Base-by-base conservation (phyloP, 2,329 filamentous ascomycete genomes). In the Ophiostoma tasmaniense region DNA sequence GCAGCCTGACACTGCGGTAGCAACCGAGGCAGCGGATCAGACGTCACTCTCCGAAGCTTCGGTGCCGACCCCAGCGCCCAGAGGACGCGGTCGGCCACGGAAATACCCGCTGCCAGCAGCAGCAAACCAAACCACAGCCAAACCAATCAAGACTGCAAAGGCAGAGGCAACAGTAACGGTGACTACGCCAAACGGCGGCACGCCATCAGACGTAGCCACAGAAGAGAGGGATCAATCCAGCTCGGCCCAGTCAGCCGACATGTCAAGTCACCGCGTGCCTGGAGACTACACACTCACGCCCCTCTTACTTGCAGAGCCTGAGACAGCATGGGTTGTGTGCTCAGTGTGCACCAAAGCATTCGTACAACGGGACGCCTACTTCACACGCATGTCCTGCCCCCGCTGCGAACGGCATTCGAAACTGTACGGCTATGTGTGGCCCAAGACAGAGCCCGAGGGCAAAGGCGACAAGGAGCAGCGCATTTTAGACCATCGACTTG, bases 371-470 rank as follows among this genome's bases (percentile, higher is more conserved):
- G 90, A 98, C 72, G 92, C 92, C 0, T 97, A 96, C 77, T 89
- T 89, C 73, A 97, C 93, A 0, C 87, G 90, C 67, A 88, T 90
- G 66, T 90, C 92, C 20, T 99, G 95, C 77, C 93, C 92, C 3
- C 87, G 95, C 7, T 99, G 95, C 78, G 95, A 99, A 80, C 87
- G 95, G 0, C 95, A 99, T 76, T 96, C 91, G 20, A 98, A 96
- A 80, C 81, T 99, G 0, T 99, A 98, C 76, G 96, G 96, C 0
- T 97, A 91, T 76, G 84, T 90, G 69, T 99, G 95, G 95, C 95
- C 95, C 6, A 97, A 99, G 81, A 98, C 95, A 0, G 90, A 97
- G 70, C 90, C 84, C 71, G 87, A 90, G 33, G 91, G 91, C 0
- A 87, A 87, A 20, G 78, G 85, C 25, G 95, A 98, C 76, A 88